Conservation (phyloP, 139 green algal species). For the Bryopsis sp. region DNA sequence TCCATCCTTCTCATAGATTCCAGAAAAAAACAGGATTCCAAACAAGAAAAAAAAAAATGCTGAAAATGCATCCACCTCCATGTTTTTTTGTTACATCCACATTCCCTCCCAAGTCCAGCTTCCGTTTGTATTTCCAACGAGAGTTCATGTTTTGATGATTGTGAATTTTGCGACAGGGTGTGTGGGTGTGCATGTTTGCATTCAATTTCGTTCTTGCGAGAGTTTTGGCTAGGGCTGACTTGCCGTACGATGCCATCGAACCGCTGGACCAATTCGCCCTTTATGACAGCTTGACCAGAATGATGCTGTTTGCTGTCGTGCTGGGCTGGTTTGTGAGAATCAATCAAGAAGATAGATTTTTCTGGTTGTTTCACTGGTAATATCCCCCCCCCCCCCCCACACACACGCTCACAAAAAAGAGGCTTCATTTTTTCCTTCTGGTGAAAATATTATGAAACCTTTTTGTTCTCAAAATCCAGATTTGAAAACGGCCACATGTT, state of each 20-base stretch:
- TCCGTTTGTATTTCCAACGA: too few relatives aligned
- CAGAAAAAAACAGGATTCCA: too few relatives aligned
- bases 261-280: slow-evolving; percentile 5
- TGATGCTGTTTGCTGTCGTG: slow-evolving; percentile 29
- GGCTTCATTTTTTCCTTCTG: too few relatives aligned
- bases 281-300: slow-evolving; percentile 21
- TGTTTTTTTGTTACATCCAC: too few relatives aligned
- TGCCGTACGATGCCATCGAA: slow-evolving; percentile 3
- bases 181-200: background rate
- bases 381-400: background rate
- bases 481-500: too few relatives aligned
- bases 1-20: too few relatives aligned
- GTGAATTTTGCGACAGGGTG: background rate
- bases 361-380: slow-evolving; percentile 30
- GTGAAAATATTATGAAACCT: too few relatives aligned
- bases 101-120: too few relatives aligned
- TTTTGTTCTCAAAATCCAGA: too few relatives aligned
- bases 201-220: background rate
- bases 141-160: too few relatives aligned
- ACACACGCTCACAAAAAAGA: background rate
- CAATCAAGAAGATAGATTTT: slow-evolving; percentile 21
- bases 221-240: background rate
- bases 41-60: too few relatives aligned
- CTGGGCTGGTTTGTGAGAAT: slow-evolving; percentile 37
- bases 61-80: too few relatives aligned